Conservation (phyloP, 306 rosid genomes). For the Benincasa hispida region DNA sequence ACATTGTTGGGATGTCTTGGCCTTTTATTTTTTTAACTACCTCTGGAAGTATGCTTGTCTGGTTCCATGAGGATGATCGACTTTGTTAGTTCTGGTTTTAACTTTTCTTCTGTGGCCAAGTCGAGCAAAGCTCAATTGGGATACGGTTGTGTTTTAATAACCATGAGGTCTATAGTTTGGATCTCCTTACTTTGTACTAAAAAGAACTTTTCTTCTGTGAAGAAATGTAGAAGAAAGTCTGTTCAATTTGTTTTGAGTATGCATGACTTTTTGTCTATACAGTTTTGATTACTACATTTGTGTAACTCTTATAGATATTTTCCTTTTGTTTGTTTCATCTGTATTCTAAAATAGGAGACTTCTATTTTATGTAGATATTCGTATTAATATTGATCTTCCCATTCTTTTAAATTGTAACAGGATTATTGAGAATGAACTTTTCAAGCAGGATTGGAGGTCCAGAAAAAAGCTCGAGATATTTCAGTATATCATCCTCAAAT, state of each 20-base stretch:
- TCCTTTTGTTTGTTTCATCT: background rate
- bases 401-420: slow-evolving; percentile 32
- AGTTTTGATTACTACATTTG: background rate
- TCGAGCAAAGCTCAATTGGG: too few species aligned
- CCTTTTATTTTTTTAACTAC: background rate
- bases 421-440: slow-evolving; percentile 65
- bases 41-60: background rate
- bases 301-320: background rate
- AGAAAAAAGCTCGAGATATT: slow-evolving; percentile 32
- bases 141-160: too few species aligned
- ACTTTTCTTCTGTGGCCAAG: background rate
- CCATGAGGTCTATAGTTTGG: too few species aligned
- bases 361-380: background rate
- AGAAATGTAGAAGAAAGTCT: background rate
- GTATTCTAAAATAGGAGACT: background rate
- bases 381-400: background rate
- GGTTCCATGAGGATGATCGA: background rate
- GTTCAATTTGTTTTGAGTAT: background rate
- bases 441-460: slow-evolving; percentile 73
- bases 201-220: background rate
- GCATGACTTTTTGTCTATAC: background rate
- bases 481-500: slow-evolving; percentile 50
- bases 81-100: background rate
- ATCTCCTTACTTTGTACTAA: too few species aligned
- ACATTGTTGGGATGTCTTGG: background rate